Conservation (phyloP, 2,329 filamentous ascomycete species). For the Ascochyta rabiei region DNA sequence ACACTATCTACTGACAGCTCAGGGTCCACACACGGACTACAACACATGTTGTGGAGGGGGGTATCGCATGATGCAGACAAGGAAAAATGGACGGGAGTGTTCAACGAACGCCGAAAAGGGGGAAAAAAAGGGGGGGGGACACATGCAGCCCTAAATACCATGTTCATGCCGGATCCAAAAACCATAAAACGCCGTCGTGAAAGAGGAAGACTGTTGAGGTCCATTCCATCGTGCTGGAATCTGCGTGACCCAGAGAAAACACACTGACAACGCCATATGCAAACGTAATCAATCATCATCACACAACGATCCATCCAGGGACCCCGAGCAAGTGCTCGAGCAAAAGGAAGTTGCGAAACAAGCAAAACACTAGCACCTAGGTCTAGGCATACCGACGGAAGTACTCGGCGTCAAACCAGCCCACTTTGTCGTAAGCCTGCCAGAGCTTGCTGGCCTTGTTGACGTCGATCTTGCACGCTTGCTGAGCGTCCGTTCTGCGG, state of each 20-base stretch:
- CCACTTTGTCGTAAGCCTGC: conserved; percentile 84
- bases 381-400: conserved; percentile 53
- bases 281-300: conserved; percentile 30
- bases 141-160: conserved; percentile 19
- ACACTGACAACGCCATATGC: conserved; percentile 30
- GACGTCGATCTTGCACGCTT: conserved; percentile 97
- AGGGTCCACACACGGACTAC: conserved; percentile 16
- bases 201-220: conserved; percentile 12
- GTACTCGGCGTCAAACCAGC: conserved; percentile 71
- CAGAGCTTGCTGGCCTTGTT: conserved; percentile 96
- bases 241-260: conserved; percentile 26
- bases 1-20: conserved; percentile 10
- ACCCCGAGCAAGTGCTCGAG: neutral
- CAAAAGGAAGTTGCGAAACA: neutral
- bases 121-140: too few relatives aligned
- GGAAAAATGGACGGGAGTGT: conserved; percentile 6
- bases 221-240: conserved; percentile 28
- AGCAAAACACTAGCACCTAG: neutral
- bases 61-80: conserved; percentile 29
- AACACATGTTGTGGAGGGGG: conserved; percentile 26
- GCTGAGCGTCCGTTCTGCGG: conserved; percentile 92
- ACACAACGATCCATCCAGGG: conserved; percentile 5
- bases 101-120: conserved; percentile 26
- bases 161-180: conserved; percentile 26
- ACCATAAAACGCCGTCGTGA: conserved; percentile 35